These are phyloP conservation scores for Sporothrix protearum DNA, from an alignment of 2,329 filamentous ascomycete species.

Conservation along the genomic window DNA sequence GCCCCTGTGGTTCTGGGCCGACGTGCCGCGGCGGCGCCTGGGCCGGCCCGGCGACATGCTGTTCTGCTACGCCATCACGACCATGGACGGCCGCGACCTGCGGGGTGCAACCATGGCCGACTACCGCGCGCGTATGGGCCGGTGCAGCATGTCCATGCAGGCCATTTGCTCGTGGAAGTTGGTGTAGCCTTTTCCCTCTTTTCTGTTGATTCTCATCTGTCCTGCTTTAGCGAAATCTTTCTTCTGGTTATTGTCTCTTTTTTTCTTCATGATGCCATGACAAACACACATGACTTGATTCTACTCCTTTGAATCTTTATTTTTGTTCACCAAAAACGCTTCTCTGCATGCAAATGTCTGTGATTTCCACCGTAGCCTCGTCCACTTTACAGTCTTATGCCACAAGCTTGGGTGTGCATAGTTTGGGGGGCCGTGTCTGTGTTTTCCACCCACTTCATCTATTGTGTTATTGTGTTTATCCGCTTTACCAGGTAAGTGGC, in stretches of 20 bases:
- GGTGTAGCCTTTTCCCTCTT: constrained; percentile 33
- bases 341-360: not conserved
- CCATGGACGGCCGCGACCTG: constrained; percentile 45
- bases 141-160: constrained; percentile 45
- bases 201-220: not conserved
- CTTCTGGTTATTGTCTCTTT: not conserved
- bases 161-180: constrained; percentile 50
- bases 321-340: not conserved
- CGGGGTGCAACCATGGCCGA: constrained; percentile 49
- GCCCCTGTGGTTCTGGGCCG: constrained; percentile 73
- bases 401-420: too few species aligned
- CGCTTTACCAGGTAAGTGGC: constrained; percentile 1
- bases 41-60: constrained; percentile 67
- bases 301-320: not conserved
- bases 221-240: not conserved
- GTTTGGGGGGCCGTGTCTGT: not conserved
- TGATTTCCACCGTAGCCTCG: not conserved
- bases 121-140: constrained; percentile 44
- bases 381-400: not conserved
- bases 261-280: constrained; percentile 4
- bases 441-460: not conserved
- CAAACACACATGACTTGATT: not conserved
- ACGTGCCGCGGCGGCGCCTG: constrained; percentile 63
- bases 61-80: constrained; percentile 57
- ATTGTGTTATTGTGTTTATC: not conserved